Percentiles rank a stretch among this genome's conserved stretches.
phyloP scores from a whole-genome alignment of 371 early-diverging fungal genomes.

The Apophysomyces trapeziformis region DNA sequence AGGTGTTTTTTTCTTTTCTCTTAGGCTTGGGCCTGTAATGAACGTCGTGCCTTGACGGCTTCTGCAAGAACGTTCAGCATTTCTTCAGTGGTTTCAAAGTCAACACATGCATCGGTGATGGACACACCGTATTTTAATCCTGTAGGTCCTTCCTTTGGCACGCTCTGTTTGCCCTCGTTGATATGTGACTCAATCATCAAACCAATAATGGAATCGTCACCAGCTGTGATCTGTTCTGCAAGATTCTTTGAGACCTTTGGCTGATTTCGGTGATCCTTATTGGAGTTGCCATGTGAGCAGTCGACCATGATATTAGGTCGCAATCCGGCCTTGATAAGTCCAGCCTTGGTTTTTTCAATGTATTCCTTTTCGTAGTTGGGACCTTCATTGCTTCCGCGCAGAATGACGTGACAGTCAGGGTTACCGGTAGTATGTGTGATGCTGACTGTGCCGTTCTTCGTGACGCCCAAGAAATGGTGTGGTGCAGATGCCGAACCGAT shows the following conservation, averaged over 20 bases:
- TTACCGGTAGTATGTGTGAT: conserved; percentile 91
- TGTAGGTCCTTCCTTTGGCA: conserved; percentile 67
- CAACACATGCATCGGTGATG: conserved; percentile 85
- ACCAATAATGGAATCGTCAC: conserved; percentile 75
- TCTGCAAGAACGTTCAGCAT: conserved; percentile 73
- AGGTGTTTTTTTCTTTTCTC: not conserved
- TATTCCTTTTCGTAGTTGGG: conserved; percentile 82
- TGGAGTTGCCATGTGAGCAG: conserved; percentile 84
- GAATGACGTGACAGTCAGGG: conserved; percentile 56
- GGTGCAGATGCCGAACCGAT: conserved; percentile 84
- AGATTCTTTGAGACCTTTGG: conserved; percentile 54
- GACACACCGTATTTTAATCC: conserved; percentile 78
- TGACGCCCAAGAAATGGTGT: conserved; percentile 93
- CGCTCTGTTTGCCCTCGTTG: conserved; percentile 80
- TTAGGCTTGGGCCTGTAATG: conserved; percentile 11
- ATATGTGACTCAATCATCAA: conserved; percentile 95
- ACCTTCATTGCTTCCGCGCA: conserved; percentile 79
- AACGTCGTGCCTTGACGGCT: conserved; percentile 60
- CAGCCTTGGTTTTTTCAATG: conserved; percentile 58
- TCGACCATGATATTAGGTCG: conserved; percentile 78
- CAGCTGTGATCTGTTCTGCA: conserved; percentile 63
- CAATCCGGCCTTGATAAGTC: conserved; percentile 62
- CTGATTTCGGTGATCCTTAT: conserved; percentile 76
- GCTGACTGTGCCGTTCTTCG: conserved; percentile 91
- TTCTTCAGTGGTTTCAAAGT: conserved; percentile 73